Evolutionary conservation across 129 eudicot species (phyloP).

Genomic region (Flaveria bidentis): DNA sequence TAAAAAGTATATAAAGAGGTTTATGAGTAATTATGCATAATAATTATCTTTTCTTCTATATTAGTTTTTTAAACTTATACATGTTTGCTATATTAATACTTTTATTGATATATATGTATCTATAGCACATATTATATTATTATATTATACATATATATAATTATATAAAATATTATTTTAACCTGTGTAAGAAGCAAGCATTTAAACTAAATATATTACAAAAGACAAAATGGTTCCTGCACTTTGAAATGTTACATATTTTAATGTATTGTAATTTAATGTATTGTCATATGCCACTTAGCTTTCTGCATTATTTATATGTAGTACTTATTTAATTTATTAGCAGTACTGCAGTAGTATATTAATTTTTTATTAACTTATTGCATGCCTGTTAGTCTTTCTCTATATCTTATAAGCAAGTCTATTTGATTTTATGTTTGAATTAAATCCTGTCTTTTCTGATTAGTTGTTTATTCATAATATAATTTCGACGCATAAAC

Average conservation of each 20-base stretch:
- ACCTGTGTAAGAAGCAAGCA: no score
- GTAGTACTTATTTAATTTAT: background rate
- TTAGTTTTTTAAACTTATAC: no score
- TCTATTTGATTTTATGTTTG: conserved; percentile 10
- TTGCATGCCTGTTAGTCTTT: conserved; percentile 10
- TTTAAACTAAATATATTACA: background rate
- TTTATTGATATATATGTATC: no score
- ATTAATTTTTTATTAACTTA: conserved; percentile 15
- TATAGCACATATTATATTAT: no score
- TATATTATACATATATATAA: no score
- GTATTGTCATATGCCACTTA: conserved; percentile 3
- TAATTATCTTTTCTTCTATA: no score
- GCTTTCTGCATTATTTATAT: conserved; percentile 11
- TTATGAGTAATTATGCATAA: no score
- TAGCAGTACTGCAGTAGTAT: conserved; percentile 7
- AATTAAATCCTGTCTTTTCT: background rate
- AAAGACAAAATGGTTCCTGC: background rate
- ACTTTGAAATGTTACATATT: background rate
- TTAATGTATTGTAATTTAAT: background rate
- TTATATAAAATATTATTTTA: no score
- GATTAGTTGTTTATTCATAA: background rate
- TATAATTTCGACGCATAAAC: background rate
- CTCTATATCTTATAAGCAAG: background rate
- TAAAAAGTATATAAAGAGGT: no score
- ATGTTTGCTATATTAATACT: no score